A percentile compares a stretch with the other conserved stretches of the same genome.
Evolutionary conservation across 2,329 filamentous ascomycete genomes (phyloP).

Genomic region (Cytospora schulzeri): DNA sequence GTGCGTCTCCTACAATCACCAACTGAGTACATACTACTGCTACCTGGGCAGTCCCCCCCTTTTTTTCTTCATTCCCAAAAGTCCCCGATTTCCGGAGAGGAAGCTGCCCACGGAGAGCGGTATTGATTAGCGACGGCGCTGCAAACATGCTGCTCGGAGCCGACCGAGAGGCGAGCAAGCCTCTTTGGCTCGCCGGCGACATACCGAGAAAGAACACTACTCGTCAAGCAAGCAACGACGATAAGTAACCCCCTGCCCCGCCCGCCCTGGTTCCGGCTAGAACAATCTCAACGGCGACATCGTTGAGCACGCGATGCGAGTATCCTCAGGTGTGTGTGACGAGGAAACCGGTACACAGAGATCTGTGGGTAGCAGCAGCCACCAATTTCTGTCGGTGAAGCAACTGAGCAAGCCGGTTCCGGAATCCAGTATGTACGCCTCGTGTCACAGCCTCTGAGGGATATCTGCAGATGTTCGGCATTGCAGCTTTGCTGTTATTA

Average conservation of each 20-base stretch:
- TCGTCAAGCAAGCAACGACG: neutral
- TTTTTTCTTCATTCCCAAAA: neutral
- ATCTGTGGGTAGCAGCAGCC: slow-evolving; percentile 6
- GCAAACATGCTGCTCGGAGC: neutral
- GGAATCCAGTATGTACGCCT: neutral
- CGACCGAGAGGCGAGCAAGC: neutral
- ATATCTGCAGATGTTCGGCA: neutral
- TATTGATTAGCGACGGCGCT: neutral
- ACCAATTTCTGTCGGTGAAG: slow-evolving; percentile 5
- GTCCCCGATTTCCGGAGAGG: neutral
- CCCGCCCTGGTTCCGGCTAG: neutral
- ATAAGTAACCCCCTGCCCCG: neutral
- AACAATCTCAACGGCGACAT: neutral
- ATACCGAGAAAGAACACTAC: neutral
- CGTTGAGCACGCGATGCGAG: neutral
- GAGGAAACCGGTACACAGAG: neutral
- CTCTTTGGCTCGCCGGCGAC: neutral
- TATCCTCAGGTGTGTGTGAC: neutral
- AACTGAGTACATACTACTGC: neutral
- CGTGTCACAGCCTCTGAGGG: neutral
- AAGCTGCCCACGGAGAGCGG: neutral
- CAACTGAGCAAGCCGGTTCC: neutral
- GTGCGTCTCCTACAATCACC: too few species aligned
- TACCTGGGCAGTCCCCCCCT: neutral
- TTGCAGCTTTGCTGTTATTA: neutral